Evolutionary conservation across 2,329 filamentous ascomycete genomes (phyloP).

Genomic region (Hypomyces perniciosus): DNA sequence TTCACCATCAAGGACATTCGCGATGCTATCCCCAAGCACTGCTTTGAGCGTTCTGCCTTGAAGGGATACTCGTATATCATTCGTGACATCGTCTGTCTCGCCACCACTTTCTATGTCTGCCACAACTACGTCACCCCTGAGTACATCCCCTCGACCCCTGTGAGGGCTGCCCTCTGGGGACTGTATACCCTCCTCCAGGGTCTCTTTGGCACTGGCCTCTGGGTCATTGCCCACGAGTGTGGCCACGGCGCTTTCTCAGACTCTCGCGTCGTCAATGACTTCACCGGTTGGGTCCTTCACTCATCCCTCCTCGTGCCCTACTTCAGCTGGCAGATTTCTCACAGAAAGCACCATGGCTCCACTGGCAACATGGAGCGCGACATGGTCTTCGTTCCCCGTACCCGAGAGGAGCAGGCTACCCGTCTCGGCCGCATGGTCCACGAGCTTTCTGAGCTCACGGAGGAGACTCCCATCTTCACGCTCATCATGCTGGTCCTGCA

Average conservation of each 20-base stretch:
- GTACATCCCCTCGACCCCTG: slow-evolving; percentile 63
- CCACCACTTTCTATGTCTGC: slow-evolving; percentile 76
- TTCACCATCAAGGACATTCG: slow-evolving; percentile 97
- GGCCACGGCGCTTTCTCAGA: slow-evolving; percentile 94
- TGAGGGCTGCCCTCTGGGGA: slow-evolving; percentile 59
- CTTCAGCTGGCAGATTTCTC: slow-evolving; percentile 99
- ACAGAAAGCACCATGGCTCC: slow-evolving; percentile 99
- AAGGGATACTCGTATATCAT: slow-evolving; percentile 76
- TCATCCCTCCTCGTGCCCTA: slow-evolving; percentile 88
- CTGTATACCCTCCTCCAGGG: slow-evolving; percentile 78
- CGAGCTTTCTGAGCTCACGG: slow-evolving; percentile 80
- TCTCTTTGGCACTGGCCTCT: slow-evolving; percentile 86
- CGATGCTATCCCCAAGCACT: slow-evolving; percentile 95
- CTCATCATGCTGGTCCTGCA: slow-evolving; percentile 68
- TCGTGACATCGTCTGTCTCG: slow-evolving; percentile 69
- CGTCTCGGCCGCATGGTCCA: slow-evolving; percentile 69
- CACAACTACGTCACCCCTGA: slow-evolving; percentile 86
- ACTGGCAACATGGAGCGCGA: slow-evolving; percentile 96
- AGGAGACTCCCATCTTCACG: slow-evolving; percentile 89
- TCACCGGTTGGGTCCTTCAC: slow-evolving; percentile 87
- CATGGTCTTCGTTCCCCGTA: slow-evolving; percentile 98
- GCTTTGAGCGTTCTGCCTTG: slow-evolving; percentile 79
- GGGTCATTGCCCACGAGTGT: slow-evolving; percentile 97
- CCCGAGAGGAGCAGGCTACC: slow-evolving; percentile 71
- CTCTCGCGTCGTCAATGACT: slow-evolving; percentile 86